Conservation (phyloP, 495 filamentous ascomycete species). For the Pyrenula aspistea region DNA sequence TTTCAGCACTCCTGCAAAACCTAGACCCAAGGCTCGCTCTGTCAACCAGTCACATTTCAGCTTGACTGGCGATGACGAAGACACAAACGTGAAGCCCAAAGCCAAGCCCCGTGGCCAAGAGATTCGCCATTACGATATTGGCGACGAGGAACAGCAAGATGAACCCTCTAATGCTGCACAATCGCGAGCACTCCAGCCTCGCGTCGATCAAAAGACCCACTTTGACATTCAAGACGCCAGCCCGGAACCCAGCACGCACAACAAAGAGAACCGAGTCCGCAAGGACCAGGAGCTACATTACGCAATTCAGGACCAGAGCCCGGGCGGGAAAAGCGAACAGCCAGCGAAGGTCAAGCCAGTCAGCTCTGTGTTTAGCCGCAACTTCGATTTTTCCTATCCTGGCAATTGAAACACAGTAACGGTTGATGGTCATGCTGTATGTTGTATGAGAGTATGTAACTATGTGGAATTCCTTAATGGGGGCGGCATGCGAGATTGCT, state of each 20-base stretch:
- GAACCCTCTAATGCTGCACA: constrained; percentile 42
- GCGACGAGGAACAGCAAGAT: constrained; percentile 47
- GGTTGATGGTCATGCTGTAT: too few species aligned
- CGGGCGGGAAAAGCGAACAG: neutral
- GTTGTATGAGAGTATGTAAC: too few species aligned
- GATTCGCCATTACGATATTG: constrained; percentile 60
- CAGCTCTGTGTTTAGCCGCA: neutral
- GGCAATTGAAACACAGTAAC: neutral
- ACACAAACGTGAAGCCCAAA: constrained; percentile 15
- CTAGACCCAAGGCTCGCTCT: constrained; percentile 24
- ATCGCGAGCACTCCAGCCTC: constrained; percentile 36
- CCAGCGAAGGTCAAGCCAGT: neutral
- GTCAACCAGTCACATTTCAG: neutral
- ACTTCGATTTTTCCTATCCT: neutral
- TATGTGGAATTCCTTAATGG: too few species aligned
- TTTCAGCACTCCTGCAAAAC: constrained; percentile 69
- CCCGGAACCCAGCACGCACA: constrained; percentile 2
- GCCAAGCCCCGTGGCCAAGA: constrained; percentile 38
- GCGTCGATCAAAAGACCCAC: constrained; percentile 68
- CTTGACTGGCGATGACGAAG: neutral
- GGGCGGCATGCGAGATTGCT: too few species aligned
- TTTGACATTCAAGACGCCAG: constrained; percentile 54
- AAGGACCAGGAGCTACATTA: neutral
- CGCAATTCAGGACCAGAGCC: neutral
- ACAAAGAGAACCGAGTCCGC: neutral